These are phyloP conservation scores for Toxicodendron radicans DNA, from an alignment of 345 rosid genomes.

Conservation along the genomic window DNA sequence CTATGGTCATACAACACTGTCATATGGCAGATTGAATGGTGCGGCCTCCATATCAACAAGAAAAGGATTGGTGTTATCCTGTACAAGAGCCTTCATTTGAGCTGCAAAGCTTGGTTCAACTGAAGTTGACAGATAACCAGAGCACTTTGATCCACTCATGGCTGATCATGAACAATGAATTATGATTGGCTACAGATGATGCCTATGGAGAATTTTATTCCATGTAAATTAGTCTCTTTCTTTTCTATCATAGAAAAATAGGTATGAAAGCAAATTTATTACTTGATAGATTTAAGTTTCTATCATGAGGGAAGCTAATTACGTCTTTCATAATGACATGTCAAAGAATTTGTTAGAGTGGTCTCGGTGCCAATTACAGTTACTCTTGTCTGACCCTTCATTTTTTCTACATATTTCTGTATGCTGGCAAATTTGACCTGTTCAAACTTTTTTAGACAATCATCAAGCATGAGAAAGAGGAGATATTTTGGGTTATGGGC, in stretches of 20 bases:
- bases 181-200: neutral
- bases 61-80: neutral
- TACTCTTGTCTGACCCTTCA: conserved; percentile 9
- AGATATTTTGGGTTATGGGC: neutral
- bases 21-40: neutral
- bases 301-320: neutral
- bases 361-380: no score
- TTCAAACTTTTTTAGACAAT: conserved; percentile 1
- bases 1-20: neutral
- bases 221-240: neutral
- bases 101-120: neutral
- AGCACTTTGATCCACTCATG: neutral
- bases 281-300: neutral
- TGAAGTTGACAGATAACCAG: neutral
- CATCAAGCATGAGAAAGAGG: neutral
- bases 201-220: neutral
- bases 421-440: conserved; percentile 10
- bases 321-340: neutral
- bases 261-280: neutral
- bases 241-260: neutral
- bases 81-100: neutral
- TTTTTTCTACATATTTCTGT: no score
- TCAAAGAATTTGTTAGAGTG: neutral
- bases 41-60: neutral
- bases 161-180: neutral